A percentile compares a stretch with the other conserved stretches of the same genome.
Conservation (phyloP, 73 alveolate species). For the Paramecium octaurelia region DNA sequence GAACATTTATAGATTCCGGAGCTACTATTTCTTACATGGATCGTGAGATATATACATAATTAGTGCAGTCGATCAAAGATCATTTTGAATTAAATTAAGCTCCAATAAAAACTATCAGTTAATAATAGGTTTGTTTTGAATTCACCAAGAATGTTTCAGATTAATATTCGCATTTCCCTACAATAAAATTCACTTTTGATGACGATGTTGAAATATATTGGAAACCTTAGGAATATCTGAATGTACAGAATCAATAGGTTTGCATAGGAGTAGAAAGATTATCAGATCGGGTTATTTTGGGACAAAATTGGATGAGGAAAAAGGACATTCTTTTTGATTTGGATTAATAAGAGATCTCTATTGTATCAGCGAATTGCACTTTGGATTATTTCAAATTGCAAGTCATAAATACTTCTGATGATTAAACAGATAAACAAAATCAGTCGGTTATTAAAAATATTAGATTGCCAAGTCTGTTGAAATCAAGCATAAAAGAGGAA, state of each 20-base stretch:
- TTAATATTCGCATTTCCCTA: not conserved
- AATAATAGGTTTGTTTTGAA: not conserved
- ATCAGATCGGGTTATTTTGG: not conserved
- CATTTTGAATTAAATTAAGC: not conserved
- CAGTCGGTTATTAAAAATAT: not conserved
- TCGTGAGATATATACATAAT: not conserved
- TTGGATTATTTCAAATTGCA: not conserved
- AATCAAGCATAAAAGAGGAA: not conserved
- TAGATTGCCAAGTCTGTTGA: not conserved
- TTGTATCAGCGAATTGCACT: not conserved
- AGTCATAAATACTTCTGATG: not conserved
- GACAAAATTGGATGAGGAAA: constrained; percentile 32
- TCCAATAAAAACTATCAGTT: not conserved
- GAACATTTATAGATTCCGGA: constrained; percentile 37
- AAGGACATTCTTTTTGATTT: not conserved
- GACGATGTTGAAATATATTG: not conserved
- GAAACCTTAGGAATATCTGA: not conserved
- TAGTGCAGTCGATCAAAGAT: not conserved
- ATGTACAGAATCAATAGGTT: not conserved
- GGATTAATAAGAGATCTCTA: not conserved
- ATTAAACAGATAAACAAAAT: not conserved
- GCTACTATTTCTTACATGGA: not conserved
- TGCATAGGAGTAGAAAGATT: not conserved
- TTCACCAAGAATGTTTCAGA: not conserved
- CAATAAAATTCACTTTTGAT: not conserved